These are phyloP conservation scores for Cynara cardunculus DNA, from an alignment of 129 eudicot species.

Conservation along the genomic window DNA sequence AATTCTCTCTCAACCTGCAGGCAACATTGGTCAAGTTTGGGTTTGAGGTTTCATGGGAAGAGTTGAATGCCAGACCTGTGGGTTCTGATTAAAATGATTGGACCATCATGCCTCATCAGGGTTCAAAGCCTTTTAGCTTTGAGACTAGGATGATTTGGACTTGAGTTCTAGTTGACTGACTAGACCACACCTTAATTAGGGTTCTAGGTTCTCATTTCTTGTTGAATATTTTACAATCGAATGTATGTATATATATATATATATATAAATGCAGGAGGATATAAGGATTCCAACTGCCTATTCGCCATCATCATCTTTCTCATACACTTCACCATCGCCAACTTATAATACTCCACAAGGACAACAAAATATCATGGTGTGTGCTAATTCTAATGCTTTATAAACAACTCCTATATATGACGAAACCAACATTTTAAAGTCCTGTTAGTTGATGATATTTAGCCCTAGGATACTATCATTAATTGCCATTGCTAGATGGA, in stretches of 20 bases:
- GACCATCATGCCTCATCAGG: neutral
- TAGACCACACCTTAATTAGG: neutral
- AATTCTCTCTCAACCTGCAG: neutral
- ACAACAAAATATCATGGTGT: conserved; percentile 46
- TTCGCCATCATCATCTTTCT: conserved; percentile 43
- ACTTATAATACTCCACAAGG: conserved; percentile 45
- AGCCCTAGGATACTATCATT: neutral
- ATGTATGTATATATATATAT: neutral
- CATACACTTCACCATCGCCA: conserved; percentile 43
- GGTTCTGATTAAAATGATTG: neutral
- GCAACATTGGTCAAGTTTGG: neutral
- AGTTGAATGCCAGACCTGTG: neutral
- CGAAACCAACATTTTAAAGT: neutral
- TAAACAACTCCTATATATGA: neutral
- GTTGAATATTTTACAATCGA: neutral
- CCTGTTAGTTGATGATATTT: neutral
- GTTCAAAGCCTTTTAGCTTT: too few relatives aligned
- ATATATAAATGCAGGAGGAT: conserved; percentile 43
- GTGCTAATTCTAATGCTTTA: conserved; percentile 11
- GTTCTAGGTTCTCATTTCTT: conserved; percentile 3
- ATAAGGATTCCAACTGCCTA: conserved; percentile 41
- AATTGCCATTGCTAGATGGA: neutral
- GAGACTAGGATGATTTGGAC: neutral
- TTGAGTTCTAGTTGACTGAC: neutral
- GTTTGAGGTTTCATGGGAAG: neutral